Evolutionary conservation across 129 eudicot species (phyloP), one percentile per base, ranked within the genome.

Genomic region (Flaveria linearis): DNA sequence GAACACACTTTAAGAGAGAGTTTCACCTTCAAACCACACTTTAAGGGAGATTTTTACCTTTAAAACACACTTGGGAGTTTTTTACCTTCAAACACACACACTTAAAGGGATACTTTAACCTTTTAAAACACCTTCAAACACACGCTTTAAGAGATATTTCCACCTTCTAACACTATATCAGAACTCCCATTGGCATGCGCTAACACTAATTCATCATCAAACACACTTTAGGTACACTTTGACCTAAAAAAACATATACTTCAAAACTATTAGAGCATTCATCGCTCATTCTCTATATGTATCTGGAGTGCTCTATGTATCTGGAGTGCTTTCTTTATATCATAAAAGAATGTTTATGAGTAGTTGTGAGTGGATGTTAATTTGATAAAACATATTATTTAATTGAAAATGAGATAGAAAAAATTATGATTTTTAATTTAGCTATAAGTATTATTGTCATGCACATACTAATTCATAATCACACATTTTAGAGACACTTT

Each of bases 221-320:
- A 76, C 73, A 51, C 23, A 13, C 39, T 63, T 33, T 33, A 13
- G 45, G 68, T 55, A 55, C 71, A 75, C 42, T 56, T 20, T 72
- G n/a, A 53, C 16, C 58, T 15, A 3, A 36, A 15, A 52, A n/a
- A 61, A 26, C 67, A 26, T 2, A 61, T n/a, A 25, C 39, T 20
- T 56, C 62, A 55, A 7, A 56, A 56, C 62, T 1, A 28, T 17
- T n/a, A n/a, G n/a, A n/a, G n/a, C n/a, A n/a, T n/a, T n/a, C n/a
- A n/a, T n/a, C n/a, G n/a, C n/a, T n/a, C n/a, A n/a, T n/a, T n/a
- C n/a, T n/a, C n/a, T n/a, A n/a, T n/a, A n/a, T n/a, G n/a, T n/a
- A n/a, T n/a, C n/a, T n/a, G n/a, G n/a, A n/a, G n/a, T n/a, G n/a
- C n/a, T n/a, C n/a, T n/a, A n/a, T n/a, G n/a, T n/a, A n/a, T n/a